These are phyloP conservation scores for Trichophyton simii DNA, from an alignment of 2,329 filamentous ascomycete genomes.

Conservation along the genomic window DNA sequence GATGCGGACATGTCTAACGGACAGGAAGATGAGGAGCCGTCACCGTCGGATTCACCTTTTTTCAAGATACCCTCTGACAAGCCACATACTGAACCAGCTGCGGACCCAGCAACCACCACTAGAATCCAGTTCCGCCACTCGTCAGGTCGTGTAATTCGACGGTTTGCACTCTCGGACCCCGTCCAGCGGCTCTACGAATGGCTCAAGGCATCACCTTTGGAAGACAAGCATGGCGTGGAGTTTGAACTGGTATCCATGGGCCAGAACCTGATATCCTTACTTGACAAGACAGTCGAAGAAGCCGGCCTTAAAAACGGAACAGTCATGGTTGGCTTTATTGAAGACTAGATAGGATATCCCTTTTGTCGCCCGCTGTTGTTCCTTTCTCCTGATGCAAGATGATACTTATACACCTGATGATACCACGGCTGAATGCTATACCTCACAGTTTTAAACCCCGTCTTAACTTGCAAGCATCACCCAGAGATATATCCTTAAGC, in stretches of 20 bases:
- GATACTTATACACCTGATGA: neutral
- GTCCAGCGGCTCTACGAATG: constrained; percentile 87
- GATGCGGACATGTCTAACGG: constrained; percentile 28
- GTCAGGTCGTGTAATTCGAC: constrained; percentile 69
- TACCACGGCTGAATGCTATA: neutral
- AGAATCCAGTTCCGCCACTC: constrained; percentile 88
- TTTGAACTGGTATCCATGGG: constrained; percentile 89
- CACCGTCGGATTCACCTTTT: constrained; percentile 16
- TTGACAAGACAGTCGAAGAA: constrained; percentile 64
- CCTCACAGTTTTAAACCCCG: neutral
- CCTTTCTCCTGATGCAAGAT: neutral
- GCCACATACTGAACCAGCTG: constrained; percentile 65
- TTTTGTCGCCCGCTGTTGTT: neutral
- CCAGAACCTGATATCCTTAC: constrained; percentile 64
- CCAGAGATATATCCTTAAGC: neutral
- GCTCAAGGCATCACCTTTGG: constrained; percentile 78
- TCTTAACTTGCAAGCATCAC: neutral
- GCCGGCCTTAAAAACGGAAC: constrained; percentile 84
- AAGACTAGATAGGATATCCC: constrained; percentile 1
- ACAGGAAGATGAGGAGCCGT: constrained; percentile 15
- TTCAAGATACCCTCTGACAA: constrained; percentile 64
- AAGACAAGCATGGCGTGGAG: constrained; percentile 61
- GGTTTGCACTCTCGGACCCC: constrained; percentile 64
- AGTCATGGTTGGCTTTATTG: constrained; percentile 85
- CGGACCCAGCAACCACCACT: constrained; percentile 59